Evolutionary conservation across 371 early-diverging fungal species (phyloP).

Genomic region (Mucor lusitanicus): DNA sequence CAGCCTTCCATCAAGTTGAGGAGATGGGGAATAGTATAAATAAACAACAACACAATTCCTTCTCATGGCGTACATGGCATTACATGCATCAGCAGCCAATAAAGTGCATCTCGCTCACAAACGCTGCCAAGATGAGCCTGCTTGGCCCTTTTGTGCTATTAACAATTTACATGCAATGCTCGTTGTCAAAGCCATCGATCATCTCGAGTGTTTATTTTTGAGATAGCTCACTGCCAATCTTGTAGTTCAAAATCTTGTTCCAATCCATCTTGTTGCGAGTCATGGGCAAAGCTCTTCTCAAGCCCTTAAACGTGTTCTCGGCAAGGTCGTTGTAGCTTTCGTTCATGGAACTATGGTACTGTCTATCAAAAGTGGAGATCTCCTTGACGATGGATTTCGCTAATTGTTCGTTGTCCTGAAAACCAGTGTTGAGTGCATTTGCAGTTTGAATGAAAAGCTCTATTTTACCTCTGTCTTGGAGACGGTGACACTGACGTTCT

Average conservation of each 20-base stretch:
- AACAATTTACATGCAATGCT: neutral
- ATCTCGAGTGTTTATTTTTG: slow-evolving; percentile 31
- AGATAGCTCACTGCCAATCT: slow-evolving; percentile 57
- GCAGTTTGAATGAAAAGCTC: neutral
- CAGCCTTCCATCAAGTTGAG: neutral
- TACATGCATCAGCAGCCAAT: neutral
- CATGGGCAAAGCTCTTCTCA: slow-evolving; percentile 90
- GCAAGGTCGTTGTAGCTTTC: slow-evolving; percentile 79
- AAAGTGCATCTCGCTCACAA: neutral
- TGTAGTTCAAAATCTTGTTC: slow-evolving; percentile 75
- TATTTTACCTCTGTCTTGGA: slow-evolving; percentile 24
- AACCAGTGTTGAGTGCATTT: neutral
- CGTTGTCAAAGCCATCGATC: neutral
- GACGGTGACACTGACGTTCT: slow-evolving; percentile 56
- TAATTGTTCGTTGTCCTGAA: slow-evolving; percentile 49
- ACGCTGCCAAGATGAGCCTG: neutral
- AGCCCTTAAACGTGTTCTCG: slow-evolving; percentile 86
- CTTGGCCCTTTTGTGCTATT: neutral
- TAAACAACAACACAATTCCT: neutral
- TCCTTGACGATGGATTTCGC: slow-evolving; percentile 62
- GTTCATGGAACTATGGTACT: slow-evolving; percentile 83
- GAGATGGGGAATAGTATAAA: neutral
- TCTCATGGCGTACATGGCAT: neutral
- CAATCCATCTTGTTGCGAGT: slow-evolving; percentile 94
- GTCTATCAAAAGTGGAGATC: slow-evolving; percentile 75